Evolutionary conservation across 1,139 yeast species (phyloP).

Genomic region (Yueomyces sp.): DNA sequence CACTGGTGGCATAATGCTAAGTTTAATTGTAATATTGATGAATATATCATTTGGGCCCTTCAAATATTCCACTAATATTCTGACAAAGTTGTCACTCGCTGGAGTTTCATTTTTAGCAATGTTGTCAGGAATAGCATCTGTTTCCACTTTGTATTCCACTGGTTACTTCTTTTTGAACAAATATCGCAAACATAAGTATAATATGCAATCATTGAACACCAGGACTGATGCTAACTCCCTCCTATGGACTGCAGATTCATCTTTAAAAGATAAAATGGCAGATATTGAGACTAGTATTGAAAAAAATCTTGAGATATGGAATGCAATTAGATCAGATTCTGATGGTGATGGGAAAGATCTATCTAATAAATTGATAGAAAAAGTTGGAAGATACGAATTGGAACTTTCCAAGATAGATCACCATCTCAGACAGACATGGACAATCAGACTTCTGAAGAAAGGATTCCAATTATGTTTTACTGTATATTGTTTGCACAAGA

Average conservation of each 20-base stretch:
- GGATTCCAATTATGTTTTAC: constrained; percentile 15
- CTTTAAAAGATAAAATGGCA: constrained; percentile 9
- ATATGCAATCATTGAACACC: neutral
- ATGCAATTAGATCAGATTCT: constrained; percentile 7
- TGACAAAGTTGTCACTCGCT: constrained; percentile 52
- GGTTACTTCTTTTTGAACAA: constrained; percentile 11
- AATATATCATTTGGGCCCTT: constrained; percentile 19
- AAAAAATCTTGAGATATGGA: constrained; percentile 9
- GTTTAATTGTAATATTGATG: constrained; percentile 11
- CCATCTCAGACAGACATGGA: constrained; percentile 9
- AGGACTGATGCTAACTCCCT: constrained; percentile 8
- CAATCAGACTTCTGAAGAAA: constrained; percentile 9
- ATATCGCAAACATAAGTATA: constrained; percentile 1
- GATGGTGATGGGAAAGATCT: constrained; percentile 5
- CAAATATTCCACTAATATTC: constrained; percentile 28
- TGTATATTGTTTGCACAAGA: constrained; percentile 19
- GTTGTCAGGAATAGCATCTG: constrained; percentile 64
- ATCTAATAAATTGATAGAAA: constrained; percentile 13
- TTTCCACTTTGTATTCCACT: constrained; percentile 47
- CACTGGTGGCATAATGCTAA: constrained; percentile 13
- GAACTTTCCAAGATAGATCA: constrained; percentile 15
- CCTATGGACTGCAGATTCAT: constrained; percentile 14
- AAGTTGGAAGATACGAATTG: constrained; percentile 17
- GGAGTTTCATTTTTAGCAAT: constrained; percentile 66
- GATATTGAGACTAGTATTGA: constrained; percentile 11